These are phyloP conservation scores for Suillus bovinus DNA, from an alignment of 768 basidiomycete species.

Conservation along the genomic window DNA sequence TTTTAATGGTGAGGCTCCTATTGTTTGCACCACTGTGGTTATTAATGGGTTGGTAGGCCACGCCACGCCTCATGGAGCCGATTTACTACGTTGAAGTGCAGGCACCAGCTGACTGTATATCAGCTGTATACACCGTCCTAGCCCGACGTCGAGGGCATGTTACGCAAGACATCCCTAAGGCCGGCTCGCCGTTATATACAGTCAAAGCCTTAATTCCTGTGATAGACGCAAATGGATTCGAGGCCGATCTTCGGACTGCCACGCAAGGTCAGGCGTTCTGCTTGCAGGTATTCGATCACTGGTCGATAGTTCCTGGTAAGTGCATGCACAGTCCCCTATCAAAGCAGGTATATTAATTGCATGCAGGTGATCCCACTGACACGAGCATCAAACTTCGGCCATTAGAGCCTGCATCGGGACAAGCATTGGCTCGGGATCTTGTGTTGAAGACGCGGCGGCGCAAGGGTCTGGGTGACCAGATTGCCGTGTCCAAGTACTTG, in stretches of 20 bases:
- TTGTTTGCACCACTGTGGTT: slow-evolving; percentile 9
- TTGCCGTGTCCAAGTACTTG: slow-evolving; percentile 95
- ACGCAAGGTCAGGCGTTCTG: slow-evolving; percentile 99
- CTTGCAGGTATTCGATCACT: slow-evolving; percentile 96
- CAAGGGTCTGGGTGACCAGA: slow-evolving; percentile 96
- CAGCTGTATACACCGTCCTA: slow-evolving; percentile 97
- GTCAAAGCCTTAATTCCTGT: slow-evolving; percentile 98
- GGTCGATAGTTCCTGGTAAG: slow-evolving; percentile 96
- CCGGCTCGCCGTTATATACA: slow-evolving; percentile 96
- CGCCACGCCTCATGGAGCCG: slow-evolving; percentile 94
- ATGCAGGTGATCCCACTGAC: slow-evolving; percentile 92
- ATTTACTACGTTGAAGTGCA: slow-evolving; percentile 99
- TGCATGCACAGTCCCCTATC: slow-evolving; percentile 13
- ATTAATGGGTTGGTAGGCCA: slow-evolving; percentile 57
- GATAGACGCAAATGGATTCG: slow-evolving; percentile 98
- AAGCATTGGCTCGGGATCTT: slow-evolving; percentile 90
- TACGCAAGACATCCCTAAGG: slow-evolving; percentile 96
- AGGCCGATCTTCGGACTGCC: slow-evolving; percentile 95
- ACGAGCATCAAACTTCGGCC: slow-evolving; percentile 95
- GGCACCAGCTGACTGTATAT: slow-evolving; percentile 97
- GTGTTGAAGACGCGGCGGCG: slow-evolving; percentile 95
- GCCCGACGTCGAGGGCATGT: slow-evolving; percentile 99
- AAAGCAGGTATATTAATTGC: neutral
- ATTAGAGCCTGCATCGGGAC: slow-evolving; percentile 95
- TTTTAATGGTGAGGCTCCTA: slow-evolving; percentile 79